Base-by-base conservation (phyloP, 2,329 filamentous ascomycete species). In the Clonostachys solani region DNA sequence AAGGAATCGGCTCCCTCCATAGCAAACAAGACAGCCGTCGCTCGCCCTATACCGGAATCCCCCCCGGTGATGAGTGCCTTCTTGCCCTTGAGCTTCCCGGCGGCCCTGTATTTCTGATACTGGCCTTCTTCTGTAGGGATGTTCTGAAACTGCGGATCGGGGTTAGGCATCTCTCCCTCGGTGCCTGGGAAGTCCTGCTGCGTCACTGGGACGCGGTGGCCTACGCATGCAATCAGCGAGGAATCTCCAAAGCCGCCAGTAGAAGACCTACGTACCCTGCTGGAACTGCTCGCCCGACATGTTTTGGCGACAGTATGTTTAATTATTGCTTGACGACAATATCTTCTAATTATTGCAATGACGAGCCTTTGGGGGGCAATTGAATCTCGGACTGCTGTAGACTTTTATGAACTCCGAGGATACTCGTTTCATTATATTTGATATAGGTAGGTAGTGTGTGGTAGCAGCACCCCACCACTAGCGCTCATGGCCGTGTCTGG, bases 1-100 rank as follows among this genome's bases (percentile, higher is more conserved):
- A 87, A 73, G 44, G 78, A 81, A 52, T 87, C 81, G 13, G 87
- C 87, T 6, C 88, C 89, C 65, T 94, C 89, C 76, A 89, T 86
- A 37, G 88, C 88, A 56, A 86, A 94, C 1, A 94, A 73, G 15
- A 92, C 76, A 2, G 89, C 87, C 2, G 84, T 80, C 2, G 89
- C 83, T 36, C 87, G 81, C 7, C 89, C 87, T 53, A 94, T 92
- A 2, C 89, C 88, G 7, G 80, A 85, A 64, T 92, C 88, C 5
- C 89, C 89, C 15, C 88, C 88, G 0, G 89, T 92, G 57, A 94
- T 92, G 49, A 94, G 66, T 8, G 88, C 87, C 49, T 81, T 87
- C 66, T 86, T 88, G 51, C 83, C 87, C 57, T 80, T 67, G 7
- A 94, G 79, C 68, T 94, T 95, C 43, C 82, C 83, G 2, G 88